A percentile compares a stretch with the other conserved stretches of the same genome.
Evolutionary conservation across 1,284 basidiomycete genomes (phyloP).

Genomic region (Cutaneotrichosporon dermatis): DNA sequence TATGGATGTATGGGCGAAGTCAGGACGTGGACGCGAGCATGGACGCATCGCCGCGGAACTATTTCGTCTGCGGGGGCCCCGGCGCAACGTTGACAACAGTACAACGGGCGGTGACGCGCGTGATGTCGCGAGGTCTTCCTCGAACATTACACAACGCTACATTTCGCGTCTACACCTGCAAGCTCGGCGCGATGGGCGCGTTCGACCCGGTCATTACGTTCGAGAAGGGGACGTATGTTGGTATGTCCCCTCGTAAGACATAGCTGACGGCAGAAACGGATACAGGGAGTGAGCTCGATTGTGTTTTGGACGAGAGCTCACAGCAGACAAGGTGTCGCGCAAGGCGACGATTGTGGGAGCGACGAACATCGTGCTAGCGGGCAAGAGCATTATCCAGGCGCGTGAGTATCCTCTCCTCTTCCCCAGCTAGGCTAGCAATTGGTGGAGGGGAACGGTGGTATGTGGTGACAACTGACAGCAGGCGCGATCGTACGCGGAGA

Average conservation of each 20-base stretch:
- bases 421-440: no score
- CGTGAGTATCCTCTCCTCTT: slow-evolving; percentile 37
- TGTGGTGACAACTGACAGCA: slow-evolving; percentile 6
- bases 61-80: not conserved
- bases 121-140: no score
- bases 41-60: not conserved
- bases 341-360: slow-evolving; percentile 90
- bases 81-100: no score
- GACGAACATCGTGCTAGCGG: slow-evolving; percentile 93
- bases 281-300: slow-evolving; percentile 38
- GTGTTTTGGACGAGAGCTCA: not conserved
- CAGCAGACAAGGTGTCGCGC: slow-evolving; percentile 75
- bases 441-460: no score
- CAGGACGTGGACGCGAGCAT: not conserved
- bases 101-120: no score
- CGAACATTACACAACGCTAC: no score
- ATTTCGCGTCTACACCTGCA: no score
- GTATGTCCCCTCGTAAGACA: slow-evolving; percentile 14
- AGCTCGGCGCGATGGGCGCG: slow-evolving; percentile 33
- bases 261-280: slow-evolving; percentile 37
- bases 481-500: slow-evolving; percentile 37
- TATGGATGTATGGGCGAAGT: not conserved
- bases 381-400: slow-evolving; percentile 91
- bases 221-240: slow-evolving; percentile 44
- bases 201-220: slow-evolving; percentile 42